Evolutionary conservation across 1,284 basidiomycete genomes (phyloP), one percentile per base, ranked within the genome.

Genomic region (Heterobasidion annosum): DNA sequence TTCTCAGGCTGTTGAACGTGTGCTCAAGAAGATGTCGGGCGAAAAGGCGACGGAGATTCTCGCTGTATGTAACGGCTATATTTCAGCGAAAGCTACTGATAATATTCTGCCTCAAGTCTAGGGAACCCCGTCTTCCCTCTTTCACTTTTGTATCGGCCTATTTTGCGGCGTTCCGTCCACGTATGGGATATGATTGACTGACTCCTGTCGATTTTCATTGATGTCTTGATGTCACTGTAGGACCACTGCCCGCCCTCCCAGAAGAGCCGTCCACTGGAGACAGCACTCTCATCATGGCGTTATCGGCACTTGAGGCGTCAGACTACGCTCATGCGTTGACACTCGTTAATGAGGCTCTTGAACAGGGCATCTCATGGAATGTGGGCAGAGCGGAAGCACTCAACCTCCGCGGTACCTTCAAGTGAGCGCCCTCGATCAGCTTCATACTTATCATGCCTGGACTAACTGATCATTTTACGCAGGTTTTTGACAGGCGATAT

Each of bases 331-430:
- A 96, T 65, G 83, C 93, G 0, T 75, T 93, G 48, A 79, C 83
- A 1, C 73, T 97, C 44, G 80, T 90, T 63, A 89, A 90, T 65
- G 95, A 97, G 69, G 82, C 94, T 3, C 73, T 98, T 51, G 87
- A 89, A 50, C 93, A 98, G 67, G 93, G 89, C 12, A 79, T 98
- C 61, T 91, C 89, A 50, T 86, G 77, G 74, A 78, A 86, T 57
- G 71, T 73, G 35, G 85, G 88, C 58, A 82, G 88, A 63, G 93
- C 95, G 1, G 88, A 94, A 66, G 96, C 94, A 0, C 75, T 91
- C 65, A 98, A 98, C 75, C 76, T 99, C 62, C 83, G 94, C 51
- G 97, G 94, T 54, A 99, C 96, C 1, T 98, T 95, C 85, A 91
- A 93, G 86, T 89, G 60, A 37, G 82, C 54, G 25, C 32, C 50